Evolutionary conservation across 371 early-diverging fungal species (phyloP).

Genomic region (Haplosporangium sp.): DNA sequence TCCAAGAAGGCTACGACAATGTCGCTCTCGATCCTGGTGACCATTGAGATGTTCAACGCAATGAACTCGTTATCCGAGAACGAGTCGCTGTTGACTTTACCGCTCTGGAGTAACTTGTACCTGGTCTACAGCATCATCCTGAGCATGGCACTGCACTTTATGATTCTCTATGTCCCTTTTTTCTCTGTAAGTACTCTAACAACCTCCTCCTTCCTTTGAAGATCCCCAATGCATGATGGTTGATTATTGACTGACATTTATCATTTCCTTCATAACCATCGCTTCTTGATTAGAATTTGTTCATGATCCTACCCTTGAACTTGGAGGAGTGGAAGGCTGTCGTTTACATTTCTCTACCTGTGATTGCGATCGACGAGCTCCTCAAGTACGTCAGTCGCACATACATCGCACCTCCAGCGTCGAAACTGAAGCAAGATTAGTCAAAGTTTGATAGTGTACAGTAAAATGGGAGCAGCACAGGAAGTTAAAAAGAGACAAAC

Average conservation of each 20-base stretch:
- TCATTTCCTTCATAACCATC: conserved; percentile 2
- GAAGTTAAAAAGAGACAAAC: too few relatives aligned
- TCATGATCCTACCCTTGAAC: conserved; percentile 89
- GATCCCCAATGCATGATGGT: neutral
- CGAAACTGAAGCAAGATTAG: conserved; percentile 53
- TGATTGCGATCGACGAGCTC: conserved; percentile 93
- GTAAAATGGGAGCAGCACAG: too few relatives aligned
- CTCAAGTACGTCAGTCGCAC: conserved; percentile 89
- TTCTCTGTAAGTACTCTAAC: conserved; percentile 68
- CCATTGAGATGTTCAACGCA: conserved; percentile 98
- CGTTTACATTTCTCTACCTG: conserved; percentile 89
- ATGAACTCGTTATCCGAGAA: conserved; percentile 94
- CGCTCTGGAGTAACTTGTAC: conserved; percentile 91
- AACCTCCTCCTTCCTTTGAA: neutral
- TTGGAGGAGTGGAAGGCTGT: conserved; percentile 93
- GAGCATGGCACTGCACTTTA: conserved; percentile 93
- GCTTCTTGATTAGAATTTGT: conserved; percentile 68
- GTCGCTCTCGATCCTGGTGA: conserved; percentile 93
- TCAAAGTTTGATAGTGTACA: too few relatives aligned
- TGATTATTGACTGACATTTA: neutral
- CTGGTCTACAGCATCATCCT: conserved; percentile 85
- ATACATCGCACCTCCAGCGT: conserved; percentile 62
- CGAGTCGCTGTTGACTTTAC: conserved; percentile 90
- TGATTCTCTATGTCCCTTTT: conserved; percentile 89
- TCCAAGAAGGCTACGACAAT: conserved; percentile 93